Evolutionary conservation across 1,139 yeast species (phyloP).

Genomic region (Blastobotrys persicus): DNA sequence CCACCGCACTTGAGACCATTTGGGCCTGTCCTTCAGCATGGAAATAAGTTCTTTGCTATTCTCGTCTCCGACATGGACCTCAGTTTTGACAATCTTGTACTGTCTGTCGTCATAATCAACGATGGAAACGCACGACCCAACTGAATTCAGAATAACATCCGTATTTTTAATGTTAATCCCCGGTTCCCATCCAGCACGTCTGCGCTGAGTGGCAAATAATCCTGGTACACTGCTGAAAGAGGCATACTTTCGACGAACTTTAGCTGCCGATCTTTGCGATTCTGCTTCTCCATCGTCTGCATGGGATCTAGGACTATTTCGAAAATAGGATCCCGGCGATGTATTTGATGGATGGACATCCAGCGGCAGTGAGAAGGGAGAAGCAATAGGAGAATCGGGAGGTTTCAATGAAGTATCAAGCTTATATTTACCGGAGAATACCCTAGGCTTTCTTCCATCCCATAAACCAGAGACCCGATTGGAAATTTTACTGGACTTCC

Average conservation of each 20-base stretch:
- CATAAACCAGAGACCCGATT: background rate
- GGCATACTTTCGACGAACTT: background rate
- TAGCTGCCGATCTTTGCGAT: background rate
- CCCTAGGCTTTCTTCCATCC: background rate
- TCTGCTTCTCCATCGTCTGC: background rate
- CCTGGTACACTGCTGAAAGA: background rate
- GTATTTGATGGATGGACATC: background rate
- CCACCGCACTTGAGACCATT: constrained; percentile 53
- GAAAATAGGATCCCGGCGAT: background rate
- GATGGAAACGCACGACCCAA: constrained; percentile 48
- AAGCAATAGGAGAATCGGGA: background rate
- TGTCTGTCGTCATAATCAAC: constrained; percentile 47
- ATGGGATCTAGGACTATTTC: too few relatives aligned
- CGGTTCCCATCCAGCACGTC: constrained; percentile 51
- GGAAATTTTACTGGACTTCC: background rate
- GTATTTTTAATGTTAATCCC: constrained; percentile 52
- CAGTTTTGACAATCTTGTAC: constrained; percentile 43
- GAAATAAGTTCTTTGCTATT: constrained; percentile 25
- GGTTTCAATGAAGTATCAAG: background rate
- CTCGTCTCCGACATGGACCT: constrained; percentile 23
- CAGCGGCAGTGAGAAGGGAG: background rate
- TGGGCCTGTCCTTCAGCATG: constrained; percentile 38
- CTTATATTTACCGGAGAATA: background rate
- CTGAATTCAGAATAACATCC: constrained; percentile 46
- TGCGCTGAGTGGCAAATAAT: background rate